Evolutionary conservation across 306 rosid species (phyloP).

Genomic region (Corylus avellana): DNA sequence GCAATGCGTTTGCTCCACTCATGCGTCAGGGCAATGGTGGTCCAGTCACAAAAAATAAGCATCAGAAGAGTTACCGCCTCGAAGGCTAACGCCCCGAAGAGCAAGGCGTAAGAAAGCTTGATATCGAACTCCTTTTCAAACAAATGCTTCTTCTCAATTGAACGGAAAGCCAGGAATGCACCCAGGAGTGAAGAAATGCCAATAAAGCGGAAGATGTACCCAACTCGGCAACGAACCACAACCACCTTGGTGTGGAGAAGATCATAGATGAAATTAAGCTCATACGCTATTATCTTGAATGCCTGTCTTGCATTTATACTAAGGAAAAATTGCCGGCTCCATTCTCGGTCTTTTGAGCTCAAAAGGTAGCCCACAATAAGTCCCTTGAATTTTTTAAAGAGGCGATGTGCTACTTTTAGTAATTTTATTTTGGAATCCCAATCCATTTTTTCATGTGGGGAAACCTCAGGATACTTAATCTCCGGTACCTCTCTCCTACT

Average conservation of each 20-base stretch:
- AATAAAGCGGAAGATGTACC: neutral
- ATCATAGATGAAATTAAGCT: conserved; percentile 6
- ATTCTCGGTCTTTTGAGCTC: neutral
- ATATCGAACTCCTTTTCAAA: neutral
- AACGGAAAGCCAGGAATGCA: neutral
- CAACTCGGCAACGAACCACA: neutral
- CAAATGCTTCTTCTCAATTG: neutral
- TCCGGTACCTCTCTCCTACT: too few species aligned
- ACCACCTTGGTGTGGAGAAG: conserved; percentile 9
- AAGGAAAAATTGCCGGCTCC: neutral
- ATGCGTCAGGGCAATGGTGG: neutral
- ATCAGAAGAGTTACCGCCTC: neutral
- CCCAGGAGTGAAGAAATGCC: neutral
- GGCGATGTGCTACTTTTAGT: neutral
- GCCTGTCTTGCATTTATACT: neutral
- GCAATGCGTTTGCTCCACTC: neutral
- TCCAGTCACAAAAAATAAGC: conserved; percentile 16
- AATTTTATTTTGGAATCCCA: neutral
- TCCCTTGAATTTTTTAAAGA: neutral
- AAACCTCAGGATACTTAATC: too few species aligned
- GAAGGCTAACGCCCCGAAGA: neutral
- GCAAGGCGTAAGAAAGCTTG: conserved; percentile 1
- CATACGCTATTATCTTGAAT: neutral
- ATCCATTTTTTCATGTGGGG: too few species aligned
- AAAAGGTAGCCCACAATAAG: neutral